Percentiles rank a stretch among this genome's conserved stretches.
These are phyloP conservation scores for Pythium vanterpoolii DNA, from an alignment of 352 stramenopile genomes.

Conservation along the genomic window DNA sequence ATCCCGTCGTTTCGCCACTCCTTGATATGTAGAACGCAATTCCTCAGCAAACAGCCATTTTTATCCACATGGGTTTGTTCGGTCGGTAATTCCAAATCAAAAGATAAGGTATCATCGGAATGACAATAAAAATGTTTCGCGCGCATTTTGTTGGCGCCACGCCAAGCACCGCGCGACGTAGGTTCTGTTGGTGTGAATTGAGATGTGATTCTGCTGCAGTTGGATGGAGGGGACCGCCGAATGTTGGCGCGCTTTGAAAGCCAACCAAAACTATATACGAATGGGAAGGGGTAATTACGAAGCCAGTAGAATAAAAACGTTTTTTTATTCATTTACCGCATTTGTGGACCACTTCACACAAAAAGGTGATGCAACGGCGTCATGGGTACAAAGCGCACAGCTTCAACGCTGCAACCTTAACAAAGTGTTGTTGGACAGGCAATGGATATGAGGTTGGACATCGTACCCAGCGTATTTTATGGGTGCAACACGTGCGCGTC, in stretches of 20 bases:
- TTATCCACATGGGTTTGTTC: slow-evolving; percentile 71
- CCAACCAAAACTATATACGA: slow-evolving; percentile 17
- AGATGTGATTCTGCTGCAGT: neutral
- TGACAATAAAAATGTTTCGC: neutral
- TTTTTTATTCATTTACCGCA: neutral
- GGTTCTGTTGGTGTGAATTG: neutral
- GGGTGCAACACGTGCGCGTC: too few species aligned
- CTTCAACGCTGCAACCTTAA: too few species aligned
- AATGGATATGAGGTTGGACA: too few species aligned
- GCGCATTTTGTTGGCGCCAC: neutral
- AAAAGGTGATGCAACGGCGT: neutral
- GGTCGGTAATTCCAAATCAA: slow-evolving; percentile 89
- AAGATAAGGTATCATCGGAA: slow-evolving; percentile 83
- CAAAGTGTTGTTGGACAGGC: too few species aligned
- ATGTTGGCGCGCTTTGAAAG: neutral
- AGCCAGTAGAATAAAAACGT: neutral
- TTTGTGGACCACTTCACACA: neutral
- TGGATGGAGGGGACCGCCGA: neutral
- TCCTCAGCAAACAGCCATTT: slow-evolving; percentile 90
- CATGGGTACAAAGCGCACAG: too few species aligned
- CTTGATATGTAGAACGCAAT: slow-evolving; percentile 21
- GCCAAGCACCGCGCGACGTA: neutral
- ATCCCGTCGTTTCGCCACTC: slow-evolving; percentile 50
- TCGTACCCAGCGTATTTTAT: too few species aligned
- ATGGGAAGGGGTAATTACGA: neutral